Percentiles rank a stretch among this genome's conserved stretches.
Conservation (phyloP, 768 basidiomycete genomes). For the Kwoniella pini region DNA sequence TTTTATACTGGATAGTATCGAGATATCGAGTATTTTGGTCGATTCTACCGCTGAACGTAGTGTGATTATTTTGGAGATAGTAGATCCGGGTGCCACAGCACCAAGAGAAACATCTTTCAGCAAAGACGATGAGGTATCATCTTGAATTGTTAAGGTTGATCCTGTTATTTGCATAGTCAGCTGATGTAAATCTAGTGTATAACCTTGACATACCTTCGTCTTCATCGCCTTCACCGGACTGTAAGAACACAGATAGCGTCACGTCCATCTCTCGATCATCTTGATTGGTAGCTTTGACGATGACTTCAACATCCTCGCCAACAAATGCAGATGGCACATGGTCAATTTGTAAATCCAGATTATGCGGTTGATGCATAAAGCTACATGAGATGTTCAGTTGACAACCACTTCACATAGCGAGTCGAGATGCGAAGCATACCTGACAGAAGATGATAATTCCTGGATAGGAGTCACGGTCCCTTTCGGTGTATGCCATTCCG, state of each 20-base stretch:
- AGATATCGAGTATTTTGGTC: constrained; percentile 76
- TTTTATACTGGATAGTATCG: constrained; percentile 64
- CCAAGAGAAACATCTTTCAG: constrained; percentile 76
- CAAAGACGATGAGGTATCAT: constrained; percentile 67
- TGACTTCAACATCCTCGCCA: constrained; percentile 76
- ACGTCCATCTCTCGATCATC: constrained; percentile 72
- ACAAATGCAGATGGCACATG: constrained; percentile 73
- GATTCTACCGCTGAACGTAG: constrained; percentile 66
- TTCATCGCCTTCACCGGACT: constrained; percentile 29
- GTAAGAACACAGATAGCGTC: constrained; percentile 71
- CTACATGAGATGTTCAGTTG: constrained; percentile 22
- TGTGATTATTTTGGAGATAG: constrained; percentile 64
- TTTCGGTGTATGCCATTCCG: constrained; percentile 18
- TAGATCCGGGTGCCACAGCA: constrained; percentile 63
- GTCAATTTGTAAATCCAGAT: constrained; percentile 61
- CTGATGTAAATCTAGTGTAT: neutral
- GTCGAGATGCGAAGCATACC: constrained; percentile 20
- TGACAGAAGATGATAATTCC: constrained; percentile 15
- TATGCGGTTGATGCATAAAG: constrained; percentile 62
- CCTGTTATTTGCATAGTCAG: constrained; percentile 12
- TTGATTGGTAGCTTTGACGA: constrained; percentile 67
- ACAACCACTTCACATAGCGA: neutral
- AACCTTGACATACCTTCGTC: constrained; percentile 27
- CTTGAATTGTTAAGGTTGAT: constrained; percentile 60
- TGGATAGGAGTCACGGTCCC: constrained; percentile 12